Percentiles rank a stretch among this genome's conserved stretches.
Conservation (phyloP, 2,329 filamentous ascomycete genomes). For the Emergomyces africanus region DNA sequence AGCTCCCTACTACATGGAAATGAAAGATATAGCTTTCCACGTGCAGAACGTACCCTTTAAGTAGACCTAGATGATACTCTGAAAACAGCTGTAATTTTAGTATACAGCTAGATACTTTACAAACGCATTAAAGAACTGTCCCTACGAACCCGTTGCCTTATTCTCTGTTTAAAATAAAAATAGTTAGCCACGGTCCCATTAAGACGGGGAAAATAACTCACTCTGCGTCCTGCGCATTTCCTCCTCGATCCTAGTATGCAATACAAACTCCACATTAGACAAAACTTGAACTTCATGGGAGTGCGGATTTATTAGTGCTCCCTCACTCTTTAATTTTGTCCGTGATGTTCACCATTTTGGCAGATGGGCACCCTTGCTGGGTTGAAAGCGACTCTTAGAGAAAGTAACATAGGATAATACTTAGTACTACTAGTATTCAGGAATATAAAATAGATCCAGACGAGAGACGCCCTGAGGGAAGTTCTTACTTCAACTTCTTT, state of each 20-base stretch:
- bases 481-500: too few relatives aligned
- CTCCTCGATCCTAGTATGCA: conserved; percentile 91
- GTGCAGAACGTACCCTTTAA: conserved; percentile 64
- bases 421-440: too few relatives aligned
- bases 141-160: conserved; percentile 84
- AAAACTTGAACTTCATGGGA: background rate
- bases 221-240: conserved; percentile 99
- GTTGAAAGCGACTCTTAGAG: background rate
- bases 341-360: conserved; percentile 92
- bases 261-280: conserved; percentile 9
- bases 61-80: conserved; percentile 96
- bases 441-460: background rate
- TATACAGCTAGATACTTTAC: background rate
- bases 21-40: background rate
- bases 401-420: background rate
- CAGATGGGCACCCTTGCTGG: conserved; percentile 8
- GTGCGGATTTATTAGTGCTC: background rate
- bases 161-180: conserved; percentile 56
- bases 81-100: conserved; percentile 22
- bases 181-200: conserved; percentile 17
- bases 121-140: conserved; percentile 1
- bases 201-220: conserved; percentile 36
- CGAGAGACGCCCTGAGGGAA: too few relatives aligned
- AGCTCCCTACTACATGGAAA: background rate
- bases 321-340: conserved; percentile 98